Base-by-base conservation (phyloP, 352 stramenopile species). In the Phytophthora macrochlamydospora region DNA sequence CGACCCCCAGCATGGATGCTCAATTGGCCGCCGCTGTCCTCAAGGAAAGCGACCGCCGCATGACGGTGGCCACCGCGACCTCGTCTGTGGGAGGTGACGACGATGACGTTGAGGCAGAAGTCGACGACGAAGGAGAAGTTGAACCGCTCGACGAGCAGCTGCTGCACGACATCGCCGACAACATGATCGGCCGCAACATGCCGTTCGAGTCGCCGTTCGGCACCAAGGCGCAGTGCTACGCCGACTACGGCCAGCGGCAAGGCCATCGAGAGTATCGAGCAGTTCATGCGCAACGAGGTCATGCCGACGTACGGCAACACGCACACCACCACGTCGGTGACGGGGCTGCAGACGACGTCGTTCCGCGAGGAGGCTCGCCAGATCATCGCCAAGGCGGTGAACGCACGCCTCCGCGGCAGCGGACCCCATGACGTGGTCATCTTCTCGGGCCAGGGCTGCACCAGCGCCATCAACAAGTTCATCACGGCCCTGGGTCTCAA, bases 271-370 rank as follows among this genome's bases (percentile, higher is more conserved):
- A 95, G 77, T 33, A 92, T 99, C n/a, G 97, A 99, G 73, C 57
- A 83, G 18, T 99, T 98, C 61, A 79, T 99, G 5, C 58, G 69
- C 24, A 56, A 81, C 30, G 78, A 92, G 31, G 97, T 98, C 44
- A 71, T 98, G 59, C 96, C 97, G 1, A 86, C 97, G 38, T 99
- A 99, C 71, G 97, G 94, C 44, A 99, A 99, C 70, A 99, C 97
- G 9, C 97, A 99, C 76, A 99, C 97, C 5, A 93, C 81, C 13
- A 92, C 85, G 2, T 96, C 84, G 7, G 74, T 89, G 46, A 90
- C 81, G 44, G 85, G 85, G 0, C 45, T 89, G 24, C 84, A 91
- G 58, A 97, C 83, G 13, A 98, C 94, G 6, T 96, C 91, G 30
- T 99, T 99, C 74, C 90, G 97, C 0, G 77, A 97, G 33, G 97